These are phyloP conservation scores for Paulinella micropora DNA, from an alignment of 78 protist species.

Conservation along the genomic window DNA sequence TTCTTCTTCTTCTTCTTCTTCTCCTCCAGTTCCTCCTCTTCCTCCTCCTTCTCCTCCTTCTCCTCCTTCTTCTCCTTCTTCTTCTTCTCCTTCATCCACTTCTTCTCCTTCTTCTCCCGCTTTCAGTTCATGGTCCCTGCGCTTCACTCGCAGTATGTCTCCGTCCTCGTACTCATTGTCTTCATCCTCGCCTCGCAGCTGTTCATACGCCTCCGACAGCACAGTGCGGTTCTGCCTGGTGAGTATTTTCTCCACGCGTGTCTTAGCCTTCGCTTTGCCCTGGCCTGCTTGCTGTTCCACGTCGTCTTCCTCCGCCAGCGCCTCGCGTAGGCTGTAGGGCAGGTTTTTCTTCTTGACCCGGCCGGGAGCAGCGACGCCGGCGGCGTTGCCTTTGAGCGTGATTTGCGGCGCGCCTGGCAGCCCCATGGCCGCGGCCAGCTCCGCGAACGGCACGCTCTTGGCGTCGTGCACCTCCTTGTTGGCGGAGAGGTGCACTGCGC, in stretches of 20 bases:
- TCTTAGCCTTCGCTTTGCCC: neutral
- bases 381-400: neutral
- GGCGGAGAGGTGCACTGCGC: conserved; percentile 31
- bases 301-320: neutral
- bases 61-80: no score
- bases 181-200: no score
- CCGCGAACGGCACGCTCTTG: conserved; percentile 15
- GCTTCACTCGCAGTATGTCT: no score
- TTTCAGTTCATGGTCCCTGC: no score
- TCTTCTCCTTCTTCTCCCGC: no score
- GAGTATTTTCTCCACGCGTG: no score
- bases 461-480: conserved; percentile 40
- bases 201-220: no score
- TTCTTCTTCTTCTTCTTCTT: neutral
- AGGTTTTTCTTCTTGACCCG: neutral
- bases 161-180: neutral
- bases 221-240: no score
- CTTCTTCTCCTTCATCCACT: no score
- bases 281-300: no score
- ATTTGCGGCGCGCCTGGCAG: conserved; percentile 21
- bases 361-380: neutral
- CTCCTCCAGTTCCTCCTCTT: no score
- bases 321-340: neutral
- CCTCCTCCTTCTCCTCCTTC: no score
- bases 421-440: conserved; percentile 23